phyloP scores from a whole-genome alignment of 208 protist species.

The Leishmania gerbilli region DNA sequence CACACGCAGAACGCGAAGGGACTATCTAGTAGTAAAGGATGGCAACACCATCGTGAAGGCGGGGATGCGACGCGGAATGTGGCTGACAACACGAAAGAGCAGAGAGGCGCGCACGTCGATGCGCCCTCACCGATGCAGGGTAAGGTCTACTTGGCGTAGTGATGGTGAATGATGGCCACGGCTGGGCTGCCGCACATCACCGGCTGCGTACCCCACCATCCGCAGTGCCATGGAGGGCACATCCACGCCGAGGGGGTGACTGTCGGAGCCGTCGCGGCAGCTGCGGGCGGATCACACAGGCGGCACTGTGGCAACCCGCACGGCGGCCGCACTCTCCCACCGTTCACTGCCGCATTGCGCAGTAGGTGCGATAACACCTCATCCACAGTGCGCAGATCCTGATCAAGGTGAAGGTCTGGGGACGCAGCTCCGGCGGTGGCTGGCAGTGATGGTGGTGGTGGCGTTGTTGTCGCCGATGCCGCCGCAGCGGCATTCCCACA shows the following conservation, averaged over 20 bases:
- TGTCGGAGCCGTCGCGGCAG: not conserved
- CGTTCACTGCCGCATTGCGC: slow-evolving; percentile 4
- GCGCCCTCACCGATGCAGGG: too few species aligned
- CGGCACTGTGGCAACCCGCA: slow-evolving; percentile 46
- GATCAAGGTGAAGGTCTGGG: not conserved
- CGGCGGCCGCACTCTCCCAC: slow-evolving; percentile 14
- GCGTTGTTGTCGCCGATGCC: not conserved
- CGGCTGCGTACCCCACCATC: slow-evolving; percentile 2
- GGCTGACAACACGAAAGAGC: too few species aligned
- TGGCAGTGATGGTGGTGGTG: not conserved
- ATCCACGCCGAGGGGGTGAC: not conserved
- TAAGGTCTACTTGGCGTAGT: slow-evolving; percentile 34
- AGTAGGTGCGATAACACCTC: slow-evolving; percentile 34
- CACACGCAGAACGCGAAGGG: not conserved
- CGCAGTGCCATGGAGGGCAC: not conserved
- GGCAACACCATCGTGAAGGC: not conserved
- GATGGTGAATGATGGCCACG: slow-evolving; percentile 53
- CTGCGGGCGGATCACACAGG: slow-evolving; percentile 16
- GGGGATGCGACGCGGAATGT: too few species aligned
- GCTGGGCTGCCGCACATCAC: slow-evolving; percentile 44
- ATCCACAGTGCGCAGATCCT: slow-evolving; percentile 41
- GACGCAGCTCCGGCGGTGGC: not conserved
- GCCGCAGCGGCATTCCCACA: not conserved
- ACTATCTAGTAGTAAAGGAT: not conserved
- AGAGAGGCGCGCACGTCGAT: not conserved